Evolutionary conservation across 2,329 filamentous ascomycete species (phyloP), one percentile per base, ranked within the genome.

Genomic region (Ophiobolus disseminans): DNA sequence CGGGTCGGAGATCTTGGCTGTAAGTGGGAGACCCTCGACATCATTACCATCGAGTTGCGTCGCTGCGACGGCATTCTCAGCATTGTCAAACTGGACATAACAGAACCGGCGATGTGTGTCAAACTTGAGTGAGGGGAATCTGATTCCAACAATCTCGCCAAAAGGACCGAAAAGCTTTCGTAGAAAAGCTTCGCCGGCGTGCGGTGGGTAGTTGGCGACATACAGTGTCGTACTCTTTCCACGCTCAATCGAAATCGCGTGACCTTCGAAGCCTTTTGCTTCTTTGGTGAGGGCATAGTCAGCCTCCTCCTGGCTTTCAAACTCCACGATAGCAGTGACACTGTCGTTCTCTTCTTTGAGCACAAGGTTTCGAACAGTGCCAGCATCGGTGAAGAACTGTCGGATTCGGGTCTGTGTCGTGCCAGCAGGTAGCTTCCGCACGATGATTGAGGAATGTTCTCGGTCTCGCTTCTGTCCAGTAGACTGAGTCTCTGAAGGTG

Each of bases 341-440:
- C 85, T 84, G 36, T 82, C 75, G 2, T 81, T 73, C 34, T 90
- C 86, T 25, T 78, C 78, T 23, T 89, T 78, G 41, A 93, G 77
- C 35, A 85, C 87, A 23, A 97, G 77, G 54, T 86, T 87, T 62
- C 91, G 90, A 66, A 97, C 88, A 31, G 86, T 86, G 10, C 94
- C 94, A 62, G 92, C 95, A 54, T 92, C 90, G 65, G 88, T 87
- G 76, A 99, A 97, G 70, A 96, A 97, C 69, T 96, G 89, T 47
- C 88, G 85, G 11, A 97, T 76, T 61, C 87, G 88, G 10, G 84
- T 86, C 63, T 90, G 85, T 0, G 86, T 86, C 1, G 86, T 83
- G 44, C 87, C 83, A 3, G 70, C 62, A 1, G 94, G 91, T 19
- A 99, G 75, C 59, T 91, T 89, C 40, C 83, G 86, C 3, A 96